phyloP scores from a whole-genome alignment of 2,329 filamentous ascomycete genomes.

The Exophiala mesophila region DNA sequence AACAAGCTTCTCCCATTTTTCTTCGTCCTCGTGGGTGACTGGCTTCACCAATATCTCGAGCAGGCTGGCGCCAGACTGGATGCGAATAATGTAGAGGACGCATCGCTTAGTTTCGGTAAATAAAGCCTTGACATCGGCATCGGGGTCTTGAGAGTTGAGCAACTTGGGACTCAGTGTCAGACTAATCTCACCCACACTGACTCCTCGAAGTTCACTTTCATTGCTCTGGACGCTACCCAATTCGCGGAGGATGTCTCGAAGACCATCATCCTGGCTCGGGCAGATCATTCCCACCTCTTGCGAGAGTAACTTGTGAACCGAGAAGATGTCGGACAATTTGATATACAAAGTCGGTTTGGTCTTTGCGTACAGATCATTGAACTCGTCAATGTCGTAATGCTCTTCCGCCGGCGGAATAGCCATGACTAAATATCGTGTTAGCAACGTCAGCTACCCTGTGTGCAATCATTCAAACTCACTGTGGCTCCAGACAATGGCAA shows the following conservation, averaged over 20 bases:
- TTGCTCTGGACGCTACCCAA: constrained; percentile 95
- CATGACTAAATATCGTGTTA: constrained; percentile 55
- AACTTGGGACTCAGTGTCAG: constrained; percentile 86
- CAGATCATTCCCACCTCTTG: constrained; percentile 74
- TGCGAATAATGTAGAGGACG: constrained; percentile 93
- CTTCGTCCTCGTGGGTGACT: constrained; percentile 79
- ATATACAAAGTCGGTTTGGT: constrained; percentile 98
- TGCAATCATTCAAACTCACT: no score
- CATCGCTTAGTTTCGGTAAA: constrained; percentile 99
- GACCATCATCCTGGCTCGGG: constrained; percentile 73
- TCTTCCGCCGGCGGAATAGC: constrained; percentile 79
- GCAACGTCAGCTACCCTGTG: no score
- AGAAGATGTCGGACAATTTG: constrained; percentile 96
- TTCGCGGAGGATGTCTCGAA: constrained; percentile 88
- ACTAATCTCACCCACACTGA: constrained; percentile 82
- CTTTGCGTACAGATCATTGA: constrained; percentile 94
- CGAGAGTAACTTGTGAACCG: constrained; percentile 83
- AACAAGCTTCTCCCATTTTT: constrained; percentile 77
- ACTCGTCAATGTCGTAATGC: constrained; percentile 97
- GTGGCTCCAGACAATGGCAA: constrained; percentile 69
- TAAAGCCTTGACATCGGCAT: constrained; percentile 82
- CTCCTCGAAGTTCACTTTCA: constrained; percentile 84
- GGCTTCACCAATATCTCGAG: constrained; percentile 92
- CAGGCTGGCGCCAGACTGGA: constrained; percentile 87
- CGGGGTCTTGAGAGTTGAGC: constrained; percentile 85